A percentile compares a stretch with the other conserved stretches of the same genome.
phyloP scores from a whole-genome alignment of 495 filamentous ascomycete genomes.

The Daldinia caldariorum region DNA sequence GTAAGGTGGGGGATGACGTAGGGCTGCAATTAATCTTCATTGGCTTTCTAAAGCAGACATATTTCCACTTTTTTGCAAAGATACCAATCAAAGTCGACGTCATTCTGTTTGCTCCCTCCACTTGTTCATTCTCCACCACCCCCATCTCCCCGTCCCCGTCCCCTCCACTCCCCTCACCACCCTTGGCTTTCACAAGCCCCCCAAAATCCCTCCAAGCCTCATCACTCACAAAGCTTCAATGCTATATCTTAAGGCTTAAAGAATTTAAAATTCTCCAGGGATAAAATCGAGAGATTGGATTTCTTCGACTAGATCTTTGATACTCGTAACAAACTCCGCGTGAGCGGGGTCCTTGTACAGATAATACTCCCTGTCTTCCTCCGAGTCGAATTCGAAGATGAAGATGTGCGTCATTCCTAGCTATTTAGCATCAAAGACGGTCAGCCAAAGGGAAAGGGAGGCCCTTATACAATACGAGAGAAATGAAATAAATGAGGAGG shows the following conservation, averaged over 20 bases:
- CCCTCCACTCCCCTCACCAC: too few relatives aligned
- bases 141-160: too few relatives aligned
- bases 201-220: neutral
- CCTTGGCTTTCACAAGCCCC: neutral
- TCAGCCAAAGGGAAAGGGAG: neutral
- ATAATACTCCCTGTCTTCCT: conserved; percentile 67
- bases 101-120: conserved; percentile 4
- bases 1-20: conserved; percentile 45
- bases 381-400: conserved; percentile 67
- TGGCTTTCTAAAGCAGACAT: conserved; percentile 19
- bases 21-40: conserved; percentile 33
- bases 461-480: neutral
- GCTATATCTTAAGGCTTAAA: neutral
- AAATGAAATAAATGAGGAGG: neutral
- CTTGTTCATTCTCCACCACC: neutral
- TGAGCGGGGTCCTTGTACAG: conserved; percentile 64
- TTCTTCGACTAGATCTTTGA: neutral
- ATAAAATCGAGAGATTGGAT: neutral
- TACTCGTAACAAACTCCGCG: neutral
- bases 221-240: neutral
- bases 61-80: conserved; percentile 43
- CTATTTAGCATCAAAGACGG: conserved; percentile 48
- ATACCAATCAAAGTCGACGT: conserved; percentile 24
- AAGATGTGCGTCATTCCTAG: conserved; percentile 68
- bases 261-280: neutral